Base-by-base conservation (phyloP, 2,329 filamentous ascomycete genomes). In the Cytospora mali region DNA sequence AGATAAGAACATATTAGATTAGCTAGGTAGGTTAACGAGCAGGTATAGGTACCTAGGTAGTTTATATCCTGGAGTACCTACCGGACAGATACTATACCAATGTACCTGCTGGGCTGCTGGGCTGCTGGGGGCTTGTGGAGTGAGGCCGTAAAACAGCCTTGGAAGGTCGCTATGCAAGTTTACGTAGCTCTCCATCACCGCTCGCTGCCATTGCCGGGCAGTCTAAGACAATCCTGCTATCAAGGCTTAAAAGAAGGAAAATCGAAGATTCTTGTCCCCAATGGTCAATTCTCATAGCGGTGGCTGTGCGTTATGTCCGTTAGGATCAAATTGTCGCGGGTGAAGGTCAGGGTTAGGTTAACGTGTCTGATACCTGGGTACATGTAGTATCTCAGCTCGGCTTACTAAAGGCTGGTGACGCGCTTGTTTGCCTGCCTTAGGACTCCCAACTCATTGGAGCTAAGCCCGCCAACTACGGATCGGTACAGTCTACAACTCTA, bases 351-450 rank as follows among this genome's bases (percentile, higher is more conserved):
- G 21, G 25, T 23, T 27, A 28, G 23, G 5, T 28, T 25, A 16
- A 35, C n/a, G 33, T 11, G 33, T 35, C 13, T 14, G n/a, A 35
- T 11, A 31, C 10, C 29, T 31, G 29, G 29, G 29, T 31, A 31
- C 5, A 14, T 57, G 27, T 18, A 50, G 54, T 60, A 49, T 60
- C 58, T 18, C 23, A 33, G 49, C 28, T 28, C 13, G 13, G 58
- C 58, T 60, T 39, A 60, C 58, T 60, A 60, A n/a, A 60, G 58
- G 21, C 18, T 16, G 25, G 58, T 60, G 58, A 60, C 58, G 58
- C 58, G 58, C 58, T 42, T 60, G 50, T 35, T 35, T 60, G 58
- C 58, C 58, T 60, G 58, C 58, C 58, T 60, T 54, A 39, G 27
- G 35, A 21, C 31, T 53, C n/a, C n/a, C 42, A 46, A 23, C 42